Evolutionary conservation across 2,329 filamentous ascomycete species (phyloP).

Genomic region (Trichoderma endophyticum): DNA sequence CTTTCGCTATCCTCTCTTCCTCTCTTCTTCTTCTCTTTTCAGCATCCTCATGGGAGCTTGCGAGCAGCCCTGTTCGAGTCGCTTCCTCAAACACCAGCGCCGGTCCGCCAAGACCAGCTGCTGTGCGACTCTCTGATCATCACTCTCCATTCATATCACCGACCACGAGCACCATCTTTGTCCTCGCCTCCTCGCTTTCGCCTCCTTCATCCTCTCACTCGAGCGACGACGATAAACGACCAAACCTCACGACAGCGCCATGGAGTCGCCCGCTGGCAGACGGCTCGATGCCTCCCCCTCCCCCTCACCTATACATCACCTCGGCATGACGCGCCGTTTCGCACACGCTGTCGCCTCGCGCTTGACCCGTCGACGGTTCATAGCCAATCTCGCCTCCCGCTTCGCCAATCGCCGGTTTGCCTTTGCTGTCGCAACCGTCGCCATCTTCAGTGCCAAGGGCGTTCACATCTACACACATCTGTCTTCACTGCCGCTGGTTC

Average conservation of each 20-base stretch:
- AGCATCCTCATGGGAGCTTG: constrained; percentile 8
- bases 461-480: constrained; percentile 26
- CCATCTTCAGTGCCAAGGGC: constrained; percentile 24
- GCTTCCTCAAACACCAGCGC: constrained; percentile 3
- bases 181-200: not conserved
- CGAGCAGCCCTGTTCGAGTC: not conserved
- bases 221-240: not conserved
- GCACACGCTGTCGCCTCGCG: constrained; percentile 7
- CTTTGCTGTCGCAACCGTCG: constrained; percentile 24
- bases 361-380: not conserved
- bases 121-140: not conserved
- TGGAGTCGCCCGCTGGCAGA: constrained; percentile 15
- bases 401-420: constrained; percentile 20
- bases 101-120: constrained; percentile 8
- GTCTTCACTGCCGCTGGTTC: constrained; percentile 20
- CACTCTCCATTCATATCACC: not conserved
- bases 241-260: not conserved
- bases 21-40: not conserved
- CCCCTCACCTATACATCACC: not conserved
- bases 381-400: not conserved
- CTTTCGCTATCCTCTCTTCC: not conserved
- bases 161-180: not conserved
- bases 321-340: constrained; percentile 5
- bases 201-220: not conserved
- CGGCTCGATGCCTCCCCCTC: constrained; percentile 11